Base-by-base conservation (phyloP, 495 filamentous ascomycete species). In the Chaetomium cochliodes region DNA sequence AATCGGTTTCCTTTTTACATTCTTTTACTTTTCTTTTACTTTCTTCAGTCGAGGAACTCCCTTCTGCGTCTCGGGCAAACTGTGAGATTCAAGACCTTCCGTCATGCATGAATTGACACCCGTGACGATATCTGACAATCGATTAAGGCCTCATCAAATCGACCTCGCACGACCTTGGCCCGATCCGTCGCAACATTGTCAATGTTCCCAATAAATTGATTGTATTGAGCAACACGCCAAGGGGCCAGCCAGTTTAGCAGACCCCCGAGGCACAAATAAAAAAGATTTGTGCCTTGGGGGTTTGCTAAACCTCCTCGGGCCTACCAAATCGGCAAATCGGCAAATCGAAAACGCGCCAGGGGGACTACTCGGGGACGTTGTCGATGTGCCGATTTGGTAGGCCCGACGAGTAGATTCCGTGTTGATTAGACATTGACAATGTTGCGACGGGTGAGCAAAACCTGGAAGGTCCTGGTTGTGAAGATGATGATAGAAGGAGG, bases 221-320 rank as follows among this genome's bases (percentile, higher is more conserved):
- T 2, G 13, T 6, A 51, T 18, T 16, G 58, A 51, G 3, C 39
- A 6, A 30, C 23, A 39, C 8, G n/a, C 20, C 20, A n/a, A n/a
- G n/a, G n/a, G n/a, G n/a, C n/a, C n/a, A n/a, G n/a, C n/a, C n/a
- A n/a, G n/a, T n/a, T n/a, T n/a, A n/a, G n/a, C n/a, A n/a, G n/a
- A n/a, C n/a, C n/a, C n/a, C n/a, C n/a, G n/a, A 41, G 46, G 59
- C 49, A 46, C 28, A 37, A 33, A 16, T 23, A 46, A 13, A 61
- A n/a, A 61, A 2, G 44, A 26, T 26, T 37, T 41, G 44, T n/a
- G 44, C 7, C n/a, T 33, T 25, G 25, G 16, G n/a, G 11, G 18
- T 30, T 30, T n/a, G n/a, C n/a, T n/a, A n/a, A n/a, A n/a, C n/a
- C n/a, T n/a, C n/a, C n/a, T n/a, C n/a, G n/a, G n/a, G n/a, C n/a